A percentile compares a stretch with the other conserved stretches of the same genome.
phyloP scores from a whole-genome alignment of 1,284 basidiomycete species.

The Leccinum griseonigrum region DNA sequence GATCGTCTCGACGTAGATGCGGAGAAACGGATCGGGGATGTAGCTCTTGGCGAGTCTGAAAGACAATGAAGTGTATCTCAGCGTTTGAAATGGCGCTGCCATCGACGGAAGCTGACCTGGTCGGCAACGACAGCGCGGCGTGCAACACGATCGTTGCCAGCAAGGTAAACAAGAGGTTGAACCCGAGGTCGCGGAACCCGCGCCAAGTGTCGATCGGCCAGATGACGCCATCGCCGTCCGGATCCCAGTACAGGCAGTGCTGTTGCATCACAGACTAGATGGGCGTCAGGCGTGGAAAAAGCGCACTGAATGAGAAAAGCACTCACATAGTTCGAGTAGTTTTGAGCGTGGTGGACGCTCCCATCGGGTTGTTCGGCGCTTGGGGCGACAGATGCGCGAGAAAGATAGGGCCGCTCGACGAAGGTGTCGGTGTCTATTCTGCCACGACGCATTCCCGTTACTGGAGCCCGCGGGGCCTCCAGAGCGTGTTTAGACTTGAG shows the following conservation, averaged over 20 bases:
- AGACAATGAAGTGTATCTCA: neutral
- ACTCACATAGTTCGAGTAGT: constrained; percentile 24
- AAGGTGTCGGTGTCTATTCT: constrained; percentile 27
- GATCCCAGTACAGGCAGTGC: constrained; percentile 44
- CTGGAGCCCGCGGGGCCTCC: constrained; percentile 20
- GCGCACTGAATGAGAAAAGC: neutral
- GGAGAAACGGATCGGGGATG: constrained; percentile 42
- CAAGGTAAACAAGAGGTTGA: constrained; percentile 39
- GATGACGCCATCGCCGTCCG: constrained; percentile 42
- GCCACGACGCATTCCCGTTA: constrained; percentile 18
- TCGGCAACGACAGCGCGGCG: constrained; percentile 37
- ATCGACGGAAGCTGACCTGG: constrained; percentile 29
- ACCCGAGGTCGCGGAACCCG: constrained; percentile 43
- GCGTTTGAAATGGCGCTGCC: neutral
- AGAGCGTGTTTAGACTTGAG: constrained; percentile 22
- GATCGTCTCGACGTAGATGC: constrained; percentile 41
- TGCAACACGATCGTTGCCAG: constrained; percentile 41
- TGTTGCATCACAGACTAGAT: constrained; percentile 38
- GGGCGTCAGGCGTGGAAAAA: neutral
- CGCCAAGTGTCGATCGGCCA: constrained; percentile 47
- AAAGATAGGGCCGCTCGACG: constrained; percentile 28
- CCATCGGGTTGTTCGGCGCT: constrained; percentile 24
- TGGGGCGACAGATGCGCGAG: constrained; percentile 28
- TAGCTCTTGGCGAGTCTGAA: constrained; percentile 18
- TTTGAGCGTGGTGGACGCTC: constrained; percentile 17